Base-by-base conservation (phyloP, 768 basidiomycete species). In the Russula brevipes region DNA sequence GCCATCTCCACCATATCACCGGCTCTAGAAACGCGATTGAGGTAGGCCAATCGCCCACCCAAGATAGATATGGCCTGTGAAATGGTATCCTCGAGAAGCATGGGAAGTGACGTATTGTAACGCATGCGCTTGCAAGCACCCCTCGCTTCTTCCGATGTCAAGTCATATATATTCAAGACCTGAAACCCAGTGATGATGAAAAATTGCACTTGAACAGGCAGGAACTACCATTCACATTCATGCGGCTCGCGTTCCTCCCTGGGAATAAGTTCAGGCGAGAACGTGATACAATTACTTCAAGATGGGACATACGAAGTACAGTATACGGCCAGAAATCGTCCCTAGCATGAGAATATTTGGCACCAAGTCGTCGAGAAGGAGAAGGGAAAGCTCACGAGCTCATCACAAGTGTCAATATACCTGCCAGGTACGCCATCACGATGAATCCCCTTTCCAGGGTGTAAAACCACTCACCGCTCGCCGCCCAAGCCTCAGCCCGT, bases 261-360 rank as follows among this genome's bases (percentile, higher is more conserved):
- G 70, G 33, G 50, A 59, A 67, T 63, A 38, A 69, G 56, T 52
- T 63, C 52, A 66, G 64, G 62, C 46, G 36, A 54, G 42, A 57
- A 30, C 8, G n/a, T 17, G 39, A 19, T 17, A 5, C 36, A 12
- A 49, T 44, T 49, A 35, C 45, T 50, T 52, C 19, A 11, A 53
- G 55, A 30, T 55, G 60, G 53, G 46, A 52, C 82, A 59, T 73
- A 84, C 85, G 80, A 80, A 90, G 80, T 5, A 82, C 75, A 63
- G 83, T 76, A 73, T 86, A 90, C 0, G 87, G 87, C 86, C 89
- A 94, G 72, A 88, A 91, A 71, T 94, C 91, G 69, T 94, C 93
- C 10, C 88, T 91, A 45, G 65, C 69, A 42, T 10, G 19, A 42
- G 39, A 52, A 45, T 24, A 24, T 38, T 41, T 14, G 17, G 31